Base-by-base conservation (phyloP, 2,329 filamentous ascomycete species). In the Lachnellula occidentalis region DNA sequence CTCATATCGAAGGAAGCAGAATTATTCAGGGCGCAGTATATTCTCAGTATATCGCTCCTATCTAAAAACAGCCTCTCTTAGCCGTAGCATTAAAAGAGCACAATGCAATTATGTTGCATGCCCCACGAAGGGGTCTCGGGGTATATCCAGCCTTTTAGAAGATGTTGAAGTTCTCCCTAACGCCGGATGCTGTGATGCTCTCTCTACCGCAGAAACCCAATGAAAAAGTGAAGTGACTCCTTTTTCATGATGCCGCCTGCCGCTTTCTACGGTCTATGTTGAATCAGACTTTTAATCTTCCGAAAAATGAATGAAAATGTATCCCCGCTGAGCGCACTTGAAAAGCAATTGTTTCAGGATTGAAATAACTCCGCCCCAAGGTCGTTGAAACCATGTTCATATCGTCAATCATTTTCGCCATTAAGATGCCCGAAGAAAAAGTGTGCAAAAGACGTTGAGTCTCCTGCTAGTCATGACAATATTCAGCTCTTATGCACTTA, bases 401-500 rank as follows among this genome's bases (percentile, higher is more conserved):
- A 61, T 65, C 64, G 51, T 66, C 53, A 64, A 64, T 67, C 63
- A 66, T 68, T 66, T 64, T 27, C 65, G 65, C 66, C 65, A 61
- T 63, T 53, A 66, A 62, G 27, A 63, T 59, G 54, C 59, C 64
- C 60, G 48, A 55, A 64, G 54, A 52, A 66, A 66, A 63, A 53
- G 48, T 55, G 58, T 54, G 57, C 57, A 61, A 50, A 55, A 60
- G 66, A 68, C 65, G 66, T 69, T 69, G 66, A 69, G 65, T 69
- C 66, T 55, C 41, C 34, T 57, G 61, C 59, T 56, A 52, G 59
- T 65, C 54, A 58, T 59, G 54, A 57, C 54, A 60, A 50, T 58
- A 52, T 41, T 24, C 34, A 34, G 46, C 50, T 34, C 15, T 21
- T 21, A 37, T 60, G 64, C 27, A 68, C 73, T 83, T 96, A 97